Evolutionary conservation across 768 basidiomycete species (phyloP), one percentile per base, ranked within the genome.

Genomic region (Rhodotorula toruloides): DNA sequence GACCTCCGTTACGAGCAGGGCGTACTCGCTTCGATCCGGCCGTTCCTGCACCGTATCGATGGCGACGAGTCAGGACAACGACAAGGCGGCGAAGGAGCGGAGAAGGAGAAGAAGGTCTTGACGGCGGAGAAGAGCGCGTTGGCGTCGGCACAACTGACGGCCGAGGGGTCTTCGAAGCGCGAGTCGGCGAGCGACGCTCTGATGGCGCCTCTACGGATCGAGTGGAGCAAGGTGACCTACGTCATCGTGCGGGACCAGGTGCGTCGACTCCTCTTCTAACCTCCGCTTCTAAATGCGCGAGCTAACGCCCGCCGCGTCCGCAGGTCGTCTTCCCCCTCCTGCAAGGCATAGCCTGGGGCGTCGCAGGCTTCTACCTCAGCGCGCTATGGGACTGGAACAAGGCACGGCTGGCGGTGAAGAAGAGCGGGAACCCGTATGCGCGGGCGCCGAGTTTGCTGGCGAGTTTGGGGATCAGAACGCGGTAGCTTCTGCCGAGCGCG

Each of bases 1-100:
- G 73, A 74, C 46, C 57, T 74, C n/a, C 62, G 73, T 17, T 74
- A 66, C 54, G 73, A 74, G 48, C 71, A 74, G 43, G 58, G 68
- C 11, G 70, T 73, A 47, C 58, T 74, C 25, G 36, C 58, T 4
- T 71, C 68, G n/a, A 65, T 74, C 55, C 57, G 55, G 34, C 72
- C 71, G 9, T 74, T 72, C 61, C 58, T 74, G 43, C 60, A 62
- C 39, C 52, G 58, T 13, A 29, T 32, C 12, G 29, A 25, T 55
- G 13, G 16, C 59, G 27, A 0, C 39, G 27, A 11, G 10, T 2
- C 40, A 6, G 10, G 17, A 36, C 6, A 16, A 17, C 31, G 57
- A 11, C 39, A 29, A 19, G 2, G 36, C n/a, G n/a, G 4, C 13
- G 12, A n/a, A 5, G 4, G 17, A 19, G 4, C 21, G 2, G 29